Evolutionary conservation across 179 eudicot species (phyloP).

Genomic region (Vitellaria paradoxa): DNA sequence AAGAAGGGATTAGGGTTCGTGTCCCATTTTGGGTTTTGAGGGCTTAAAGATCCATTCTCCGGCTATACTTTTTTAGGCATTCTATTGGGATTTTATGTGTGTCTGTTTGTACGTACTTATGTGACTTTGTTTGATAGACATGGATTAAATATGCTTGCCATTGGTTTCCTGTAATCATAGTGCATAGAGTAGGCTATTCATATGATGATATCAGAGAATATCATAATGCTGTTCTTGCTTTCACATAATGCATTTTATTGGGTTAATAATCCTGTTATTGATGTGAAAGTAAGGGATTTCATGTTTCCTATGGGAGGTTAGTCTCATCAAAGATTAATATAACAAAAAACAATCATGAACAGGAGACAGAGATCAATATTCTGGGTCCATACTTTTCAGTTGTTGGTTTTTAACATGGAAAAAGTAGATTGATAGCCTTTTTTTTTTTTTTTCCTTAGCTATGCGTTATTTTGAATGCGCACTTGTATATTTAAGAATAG

Average conservation of each 20-base stretch:
- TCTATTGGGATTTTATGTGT: neutral
- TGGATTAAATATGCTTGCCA: neutral
- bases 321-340: too few species aligned
- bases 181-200: neutral
- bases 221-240: neutral
- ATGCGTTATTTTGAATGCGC: too few species aligned
- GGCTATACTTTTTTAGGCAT: neutral
- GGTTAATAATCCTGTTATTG: neutral
- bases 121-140: neutral
- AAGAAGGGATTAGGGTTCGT: slow-evolving; percentile 25
- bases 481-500: neutral
- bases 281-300: neutral
- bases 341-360: neutral
- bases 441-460: neutral
- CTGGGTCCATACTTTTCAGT: neutral
- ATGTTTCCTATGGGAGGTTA: neutral
- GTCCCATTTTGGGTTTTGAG: neutral
- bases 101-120: neutral
- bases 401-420: neutral
- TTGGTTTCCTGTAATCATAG: neutral
- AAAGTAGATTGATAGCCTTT: neutral
- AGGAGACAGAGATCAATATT: neutral
- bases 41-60: neutral
- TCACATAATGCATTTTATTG: neutral
- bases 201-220: too few species aligned